These are phyloP conservation scores for Ceratocystis eucalypticola DNA, from an alignment of 2,329 filamentous ascomycete species.

Conservation along the genomic window DNA sequence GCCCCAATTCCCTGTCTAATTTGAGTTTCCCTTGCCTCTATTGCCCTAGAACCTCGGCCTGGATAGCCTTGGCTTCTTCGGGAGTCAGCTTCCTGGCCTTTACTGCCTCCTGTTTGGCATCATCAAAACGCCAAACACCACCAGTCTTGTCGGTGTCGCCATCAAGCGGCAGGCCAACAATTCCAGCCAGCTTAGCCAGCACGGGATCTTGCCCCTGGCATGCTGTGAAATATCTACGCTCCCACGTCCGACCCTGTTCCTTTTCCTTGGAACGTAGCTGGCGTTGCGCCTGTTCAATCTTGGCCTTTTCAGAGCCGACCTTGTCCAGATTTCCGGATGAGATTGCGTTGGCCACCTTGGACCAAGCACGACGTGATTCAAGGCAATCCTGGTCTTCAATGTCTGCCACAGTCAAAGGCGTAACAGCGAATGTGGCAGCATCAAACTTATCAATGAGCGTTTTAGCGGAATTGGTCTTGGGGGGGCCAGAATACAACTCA, in stretches of 20 bases:
- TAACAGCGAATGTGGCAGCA: conserved; percentile 43
- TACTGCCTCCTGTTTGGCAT: conserved; percentile 29
- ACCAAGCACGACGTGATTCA: conserved; percentile 80
- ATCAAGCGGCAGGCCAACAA: conserved; percentile 35
- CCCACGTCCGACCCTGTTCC: conserved; percentile 63
- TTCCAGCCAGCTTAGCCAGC: conserved; percentile 33
- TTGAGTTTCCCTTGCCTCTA: neutral
- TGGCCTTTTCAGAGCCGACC: conserved; percentile 64
- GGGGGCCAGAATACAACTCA: conserved; percentile 54
- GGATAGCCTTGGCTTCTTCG: conserved; percentile 31
- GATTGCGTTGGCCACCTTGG: conserved; percentile 65
- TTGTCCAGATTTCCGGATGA: conserved; percentile 70
- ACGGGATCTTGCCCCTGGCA: conserved; percentile 34
- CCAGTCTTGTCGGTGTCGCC: conserved; percentile 49
- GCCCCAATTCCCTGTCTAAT: neutral
- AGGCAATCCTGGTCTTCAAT: conserved; percentile 71
- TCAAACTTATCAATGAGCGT: conserved; percentile 47
- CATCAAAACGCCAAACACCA: conserved; percentile 46
- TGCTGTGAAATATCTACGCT: conserved; percentile 65
- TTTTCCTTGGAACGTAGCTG: conserved; percentile 57
- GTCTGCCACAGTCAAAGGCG: conserved; percentile 56
- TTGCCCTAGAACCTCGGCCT: conserved; percentile 32
- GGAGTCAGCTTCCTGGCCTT: conserved; percentile 26
- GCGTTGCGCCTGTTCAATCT: conserved; percentile 83
- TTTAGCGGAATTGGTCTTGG: conserved; percentile 36